Evolutionary conservation across 2,329 filamentous ascomycete species (phyloP), one percentile per base, ranked within the genome.

Genomic region (Onygena corvina): DNA sequence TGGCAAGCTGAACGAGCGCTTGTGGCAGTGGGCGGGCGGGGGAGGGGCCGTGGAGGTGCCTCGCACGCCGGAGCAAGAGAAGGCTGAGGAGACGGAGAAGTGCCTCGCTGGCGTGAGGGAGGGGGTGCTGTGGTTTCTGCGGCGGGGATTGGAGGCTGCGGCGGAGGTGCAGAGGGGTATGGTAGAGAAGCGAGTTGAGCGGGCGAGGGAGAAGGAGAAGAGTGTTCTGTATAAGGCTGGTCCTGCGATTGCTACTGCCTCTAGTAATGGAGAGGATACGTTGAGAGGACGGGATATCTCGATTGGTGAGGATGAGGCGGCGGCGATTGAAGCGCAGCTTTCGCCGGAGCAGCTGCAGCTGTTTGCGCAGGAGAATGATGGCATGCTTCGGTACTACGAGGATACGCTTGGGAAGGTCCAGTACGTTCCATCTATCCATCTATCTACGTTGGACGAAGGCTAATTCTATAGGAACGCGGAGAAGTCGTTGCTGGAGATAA

Each of bases 391-490:
- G 65, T 86, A 94, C 67, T 94, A 93, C 66, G 87, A 95, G 66
- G 87, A 84, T 68, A 88, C 86, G n/a, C 71, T 96, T 63, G 84
- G 89, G 65, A 92, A 96, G 75, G 87, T 96, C 57, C 85, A 84
- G 86, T 93, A 77, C 49, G 84, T 76, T 38, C 6, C 4, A 12
- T 20, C 7, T 18, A 4, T 9, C 18, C 5, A 34, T 25, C 27
- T 34, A 11, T 34, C 27, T 42, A 25, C n/a, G 27, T 44, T 27
- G 4, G 9, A 4, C 7, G 20, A 4, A 14, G 18, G 14, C 38
- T 42, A 42, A 42, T 23, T 2, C 16, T 49, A 52, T 60, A 94
- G 86, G 60, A 84, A 83, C 21, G 88, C 88, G 0, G 88, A 98
- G 65, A 86, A 85, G 63, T 94, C 88, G 0, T 76, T 98, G 4